Percentiles rank a stretch among this genome's conserved stretches.
Conservation (phyloP, 208 protist genomes). For the Endotrypanum monterogeii region DNA sequence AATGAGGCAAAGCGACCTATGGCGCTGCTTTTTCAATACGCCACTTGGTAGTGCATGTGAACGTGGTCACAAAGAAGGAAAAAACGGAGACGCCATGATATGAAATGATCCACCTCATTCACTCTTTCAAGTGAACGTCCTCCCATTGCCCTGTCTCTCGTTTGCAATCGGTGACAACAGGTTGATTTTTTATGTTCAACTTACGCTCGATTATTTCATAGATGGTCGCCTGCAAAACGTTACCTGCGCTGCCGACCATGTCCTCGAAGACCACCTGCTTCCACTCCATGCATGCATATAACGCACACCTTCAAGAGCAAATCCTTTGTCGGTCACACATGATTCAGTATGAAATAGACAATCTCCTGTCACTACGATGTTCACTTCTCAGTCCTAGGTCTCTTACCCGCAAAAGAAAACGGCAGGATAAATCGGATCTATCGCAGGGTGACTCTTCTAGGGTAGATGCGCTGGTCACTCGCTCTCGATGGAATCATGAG, state of each 20-base stretch:
- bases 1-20: no score
- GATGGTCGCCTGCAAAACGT: neutral
- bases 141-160: no score
- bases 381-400: neutral
- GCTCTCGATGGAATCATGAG: neutral
- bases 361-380: constrained; percentile 12
- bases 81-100: no score
- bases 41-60: no score
- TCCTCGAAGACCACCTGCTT: neutral
- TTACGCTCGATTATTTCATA: no score
- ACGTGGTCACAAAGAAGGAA: no score
- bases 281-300: neutral
- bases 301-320: constrained; percentile 3
- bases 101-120: no score
- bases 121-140: no score
- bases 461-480: neutral
- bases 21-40: no score
- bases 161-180: no score
- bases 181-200: neutral
- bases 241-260: neutral
- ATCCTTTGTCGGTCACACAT: neutral
- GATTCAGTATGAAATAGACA: constrained; percentile 16
- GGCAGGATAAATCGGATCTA: neutral
- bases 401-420: constrained; percentile 4
- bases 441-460: neutral